These are phyloP conservation scores for Trichoderma orchidacearum DNA, from an alignment of 495 filamentous ascomycete genomes.

Conservation along the genomic window DNA sequence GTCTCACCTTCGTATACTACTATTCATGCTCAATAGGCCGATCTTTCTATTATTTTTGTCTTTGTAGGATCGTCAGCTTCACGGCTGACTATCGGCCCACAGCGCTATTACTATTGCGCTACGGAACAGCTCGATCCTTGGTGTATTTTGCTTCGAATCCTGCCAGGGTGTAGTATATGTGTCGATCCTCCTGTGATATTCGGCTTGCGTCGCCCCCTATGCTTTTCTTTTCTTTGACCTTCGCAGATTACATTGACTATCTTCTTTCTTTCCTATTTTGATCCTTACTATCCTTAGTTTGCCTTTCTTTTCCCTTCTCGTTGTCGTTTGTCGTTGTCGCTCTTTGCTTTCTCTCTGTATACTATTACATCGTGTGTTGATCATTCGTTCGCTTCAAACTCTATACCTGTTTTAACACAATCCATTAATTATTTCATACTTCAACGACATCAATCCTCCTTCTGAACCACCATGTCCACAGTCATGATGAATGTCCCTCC, in stretches of 20 bases:
- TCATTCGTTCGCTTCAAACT: neutral
- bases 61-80: neutral
- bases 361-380: neutral
- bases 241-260: no score
- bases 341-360: neutral
- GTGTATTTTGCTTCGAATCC: neutral
- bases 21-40: no score
- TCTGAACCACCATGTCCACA: no score
- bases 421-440: neutral
- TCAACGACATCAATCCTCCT: no score
- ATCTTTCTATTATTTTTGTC: neutral
- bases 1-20: no score
- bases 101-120: neutral
- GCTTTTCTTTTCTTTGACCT: no score
- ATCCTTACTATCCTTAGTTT: no score
- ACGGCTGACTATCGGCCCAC: neutral
- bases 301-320: no score
- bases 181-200: neutral
- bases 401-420: no score
- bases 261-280: no score
- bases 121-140: neutral
- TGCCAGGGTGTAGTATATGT: neutral
- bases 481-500: neutral
- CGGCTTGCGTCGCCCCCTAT: no score
- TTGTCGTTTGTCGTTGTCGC: neutral